A percentile compares a stretch with the other conserved stretches of the same genome.
These are phyloP conservation scores for Lavandula angustifolia DNA, from an alignment of 257 asterid species.

Conservation along the genomic window DNA sequence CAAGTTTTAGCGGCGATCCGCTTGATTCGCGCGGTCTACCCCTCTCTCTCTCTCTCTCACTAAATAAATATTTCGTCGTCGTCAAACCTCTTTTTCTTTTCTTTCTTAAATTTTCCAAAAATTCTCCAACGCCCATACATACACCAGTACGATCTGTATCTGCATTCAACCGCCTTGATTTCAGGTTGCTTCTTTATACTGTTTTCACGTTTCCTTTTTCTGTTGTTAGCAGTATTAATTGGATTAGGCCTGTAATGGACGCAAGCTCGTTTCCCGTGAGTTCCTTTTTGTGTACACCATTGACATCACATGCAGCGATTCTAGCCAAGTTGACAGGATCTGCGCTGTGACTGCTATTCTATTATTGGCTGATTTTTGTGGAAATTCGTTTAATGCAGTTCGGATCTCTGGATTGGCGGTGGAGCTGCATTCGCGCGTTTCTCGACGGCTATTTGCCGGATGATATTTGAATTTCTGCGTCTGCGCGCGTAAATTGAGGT, in stretches of 20 bases:
- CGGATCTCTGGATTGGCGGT: conserved; percentile 37
- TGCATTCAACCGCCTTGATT: conserved; percentile 18
- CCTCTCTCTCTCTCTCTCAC: conserved; percentile 29
- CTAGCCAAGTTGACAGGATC: neutral
- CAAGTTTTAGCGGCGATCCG: conserved; percentile 54
- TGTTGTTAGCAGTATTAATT: neutral
- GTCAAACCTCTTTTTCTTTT: neutral
- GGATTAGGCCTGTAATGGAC: conserved; percentile 32
- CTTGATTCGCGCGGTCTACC: conserved; percentile 27
- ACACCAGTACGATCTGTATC: conserved; percentile 20
- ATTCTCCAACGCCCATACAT: conserved; percentile 24
- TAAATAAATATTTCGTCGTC: conserved; percentile 37
- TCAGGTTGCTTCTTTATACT: conserved; percentile 36
- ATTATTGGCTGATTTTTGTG: conserved; percentile 9
- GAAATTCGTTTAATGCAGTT: conserved; percentile 37
- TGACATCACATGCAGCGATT: conserved; percentile 40
- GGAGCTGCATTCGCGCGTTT: conserved; percentile 37
- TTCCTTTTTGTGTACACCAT: conserved; percentile 29
- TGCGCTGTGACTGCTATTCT: neutral
- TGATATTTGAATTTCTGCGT: neutral
- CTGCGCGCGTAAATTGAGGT: conserved; percentile 13
- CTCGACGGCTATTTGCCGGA: conserved; percentile 36
- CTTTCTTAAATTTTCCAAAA: conserved; percentile 2
- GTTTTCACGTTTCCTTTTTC: conserved; percentile 30
- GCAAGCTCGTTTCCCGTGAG: conserved; percentile 47